These are phyloP conservation scores for Candida sp. DNA, from an alignment of 1,139 yeast species.

Conservation along the genomic window DNA sequence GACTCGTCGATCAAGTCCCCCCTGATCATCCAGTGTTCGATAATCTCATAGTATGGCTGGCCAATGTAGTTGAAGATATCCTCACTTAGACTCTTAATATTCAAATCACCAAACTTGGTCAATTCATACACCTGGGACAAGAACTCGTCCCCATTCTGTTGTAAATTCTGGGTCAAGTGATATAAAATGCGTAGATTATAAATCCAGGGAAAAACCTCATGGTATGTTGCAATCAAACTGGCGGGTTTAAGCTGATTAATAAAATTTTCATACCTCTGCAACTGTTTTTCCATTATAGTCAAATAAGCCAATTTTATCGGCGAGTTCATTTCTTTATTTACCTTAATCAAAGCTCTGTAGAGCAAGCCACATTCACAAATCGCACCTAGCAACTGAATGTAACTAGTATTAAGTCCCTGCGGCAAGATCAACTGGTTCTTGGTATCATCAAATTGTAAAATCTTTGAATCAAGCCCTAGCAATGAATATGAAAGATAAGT, in stretches of 20 bases:
- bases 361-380: slow-evolving; percentile 74
- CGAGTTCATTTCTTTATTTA: slow-evolving; percentile 26
- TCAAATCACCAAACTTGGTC: slow-evolving; percentile 61
- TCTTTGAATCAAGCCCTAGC: slow-evolving; percentile 68
- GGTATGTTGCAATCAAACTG: slow-evolving; percentile 39
- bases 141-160: slow-evolving; percentile 49
- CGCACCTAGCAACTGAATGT: slow-evolving; percentile 53
- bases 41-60: slow-evolving; percentile 59
- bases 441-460: slow-evolving; percentile 47
- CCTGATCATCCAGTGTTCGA: slow-evolving; percentile 64
- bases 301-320: slow-evolving; percentile 65
- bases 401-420: slow-evolving; percentile 49
- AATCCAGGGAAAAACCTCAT: slow-evolving; percentile 49
- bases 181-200: slow-evolving; percentile 55
- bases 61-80: slow-evolving; percentile 46
- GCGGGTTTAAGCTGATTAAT: slow-evolving; percentile 46
- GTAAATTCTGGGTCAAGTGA: slow-evolving; percentile 34
- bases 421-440: slow-evolving; percentile 44
- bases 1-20: slow-evolving; percentile 61
- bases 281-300: slow-evolving; percentile 49
- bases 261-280: slow-evolving; percentile 51
- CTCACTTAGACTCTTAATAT: slow-evolving; percentile 40
- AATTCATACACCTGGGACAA: slow-evolving; percentile 51
- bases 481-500: slow-evolving; percentile 63
- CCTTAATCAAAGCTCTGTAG: slow-evolving; percentile 47